Percentiles rank a stretch among this genome's conserved stretches.
Conservation (phyloP, 2,329 filamentous ascomycete species). For the Huntiella moniliformis region DNA sequence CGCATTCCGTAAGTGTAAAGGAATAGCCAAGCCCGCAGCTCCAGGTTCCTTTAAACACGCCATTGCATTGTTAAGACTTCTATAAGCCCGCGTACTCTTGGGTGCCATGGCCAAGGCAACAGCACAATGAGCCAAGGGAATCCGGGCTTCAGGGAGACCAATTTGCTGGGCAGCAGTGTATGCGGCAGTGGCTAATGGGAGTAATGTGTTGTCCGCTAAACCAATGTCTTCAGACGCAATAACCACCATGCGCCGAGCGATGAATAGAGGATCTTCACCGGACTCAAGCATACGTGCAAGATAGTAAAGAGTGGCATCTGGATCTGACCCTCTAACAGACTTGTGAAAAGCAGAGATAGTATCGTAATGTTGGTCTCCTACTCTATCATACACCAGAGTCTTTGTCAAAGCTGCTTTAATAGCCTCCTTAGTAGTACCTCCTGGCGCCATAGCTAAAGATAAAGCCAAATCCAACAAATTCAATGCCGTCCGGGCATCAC, state of each 20-base stretch:
- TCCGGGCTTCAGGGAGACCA: slow-evolving; percentile 85
- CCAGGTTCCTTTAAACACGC: slow-evolving; percentile 55
- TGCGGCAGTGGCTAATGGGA: slow-evolving; percentile 67
- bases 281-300: slow-evolving; percentile 89
- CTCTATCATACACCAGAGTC: slow-evolving; percentile 85
- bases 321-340: slow-evolving; percentile 68
- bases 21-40: slow-evolving; percentile 62
- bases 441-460: slow-evolving; percentile 42
- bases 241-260: slow-evolving; percentile 82
- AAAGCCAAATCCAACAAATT: slow-evolving; percentile 84
- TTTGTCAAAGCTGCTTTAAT: slow-evolving; percentile 75
- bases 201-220: slow-evolving; percentile 66
- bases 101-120: slow-evolving; percentile 63
- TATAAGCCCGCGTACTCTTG: slow-evolving; percentile 76
- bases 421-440: slow-evolving; percentile 49
- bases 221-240: slow-evolving; percentile 91
- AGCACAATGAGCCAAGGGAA: slow-evolving; percentile 73
- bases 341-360: slow-evolving; percentile 97
- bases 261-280: slow-evolving; percentile 81
- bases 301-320: slow-evolving; percentile 85
- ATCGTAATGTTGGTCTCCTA: slow-evolving; percentile 93
- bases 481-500: slow-evolving; percentile 79
- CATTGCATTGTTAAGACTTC: slow-evolving; percentile 63
- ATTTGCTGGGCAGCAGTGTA: slow-evolving; percentile 84
- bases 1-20: slow-evolving; percentile 76